Conservation (phyloP, 345 rosid genomes). For the Anacardium occidentale region DNA sequence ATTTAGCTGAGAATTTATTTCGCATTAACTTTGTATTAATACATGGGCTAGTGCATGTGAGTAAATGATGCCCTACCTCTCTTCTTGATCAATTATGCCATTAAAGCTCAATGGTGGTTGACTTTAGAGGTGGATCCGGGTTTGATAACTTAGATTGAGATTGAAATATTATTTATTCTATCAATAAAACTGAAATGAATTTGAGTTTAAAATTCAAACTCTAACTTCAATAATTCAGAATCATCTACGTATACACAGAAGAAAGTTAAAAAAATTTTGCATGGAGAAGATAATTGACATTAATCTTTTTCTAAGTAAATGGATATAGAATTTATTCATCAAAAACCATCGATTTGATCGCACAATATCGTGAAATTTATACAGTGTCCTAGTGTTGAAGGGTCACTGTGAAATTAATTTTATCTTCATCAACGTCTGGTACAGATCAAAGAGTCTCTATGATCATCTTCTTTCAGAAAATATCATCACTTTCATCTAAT, state of each 20-base stretch:
- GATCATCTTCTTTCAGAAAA: conserved; percentile 33
- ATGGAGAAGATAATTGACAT: too few species aligned
- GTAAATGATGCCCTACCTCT: conserved; percentile 7
- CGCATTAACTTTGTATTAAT: conserved; percentile 1
- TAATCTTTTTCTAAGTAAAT: background rate
- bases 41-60: background rate
- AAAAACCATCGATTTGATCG: conserved; percentile 4
- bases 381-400: conserved; percentile 24
- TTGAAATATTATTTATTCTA: too few species aligned
- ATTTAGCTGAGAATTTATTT: conserved; percentile 10
- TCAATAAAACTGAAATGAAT: too few species aligned
- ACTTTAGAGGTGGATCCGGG: conserved; percentile 25
- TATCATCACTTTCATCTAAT: conserved; percentile 44
- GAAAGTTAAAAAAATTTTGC: background rate
- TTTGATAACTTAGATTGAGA: too few species aligned
- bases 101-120: conserved; percentile 27
- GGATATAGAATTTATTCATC: conserved; percentile 16
- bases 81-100: conserved; percentile 5
- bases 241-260: background rate
- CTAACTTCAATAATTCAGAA: too few species aligned
- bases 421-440: conserved; percentile 1
- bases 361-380: conserved; percentile 15
- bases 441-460: conserved; percentile 11
- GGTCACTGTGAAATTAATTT: background rate
- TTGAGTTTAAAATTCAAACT: too few species aligned